These are phyloP conservation scores for Blastobotrys petasosporus DNA, from an alignment of 1,139 yeast species.

Conservation along the genomic window DNA sequence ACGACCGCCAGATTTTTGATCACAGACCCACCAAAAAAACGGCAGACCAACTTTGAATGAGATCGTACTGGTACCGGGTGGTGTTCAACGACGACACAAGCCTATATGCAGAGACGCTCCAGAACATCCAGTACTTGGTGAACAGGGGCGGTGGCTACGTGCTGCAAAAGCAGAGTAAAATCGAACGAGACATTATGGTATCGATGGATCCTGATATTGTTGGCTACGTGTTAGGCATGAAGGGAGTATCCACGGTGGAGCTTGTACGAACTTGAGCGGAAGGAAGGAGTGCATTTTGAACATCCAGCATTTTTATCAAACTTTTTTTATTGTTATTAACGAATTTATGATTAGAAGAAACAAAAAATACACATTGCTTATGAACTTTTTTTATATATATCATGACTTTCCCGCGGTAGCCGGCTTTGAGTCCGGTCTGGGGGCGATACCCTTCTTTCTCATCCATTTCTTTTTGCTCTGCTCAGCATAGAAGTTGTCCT, in stretches of 20 bases:
- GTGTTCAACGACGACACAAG: neutral
- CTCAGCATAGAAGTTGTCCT: slow-evolving; percentile 69
- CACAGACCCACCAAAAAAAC: no score
- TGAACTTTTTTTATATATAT: neutral
- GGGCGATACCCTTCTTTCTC: slow-evolving; percentile 58
- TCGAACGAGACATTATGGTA: slow-evolving; percentile 1
- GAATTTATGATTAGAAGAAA: no score
- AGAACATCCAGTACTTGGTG: neutral
- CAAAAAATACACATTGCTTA: neutral
- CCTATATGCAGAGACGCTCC: neutral
- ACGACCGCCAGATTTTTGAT: no score
- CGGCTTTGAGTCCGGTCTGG: slow-evolving; percentile 12
- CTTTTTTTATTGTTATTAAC: neutral
- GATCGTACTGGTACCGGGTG: slow-evolving; percentile 1
- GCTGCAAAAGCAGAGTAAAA: neutral
- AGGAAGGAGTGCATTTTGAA: neutral
- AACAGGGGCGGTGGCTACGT: no score
- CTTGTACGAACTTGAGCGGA: no score
- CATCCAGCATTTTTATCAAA: no score
- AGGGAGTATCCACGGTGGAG: slow-evolving; percentile 2
- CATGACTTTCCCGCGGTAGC: slow-evolving; percentile 16
- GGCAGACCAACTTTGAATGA: no score
- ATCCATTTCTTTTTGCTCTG: slow-evolving; percentile 65
- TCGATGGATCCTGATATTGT: slow-evolving; percentile 3
- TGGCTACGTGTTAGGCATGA: slow-evolving; percentile 4